These are phyloP conservation scores for Hibiscus trionum DNA, from an alignment of 345 rosid genomes.

Conservation along the genomic window DNA sequence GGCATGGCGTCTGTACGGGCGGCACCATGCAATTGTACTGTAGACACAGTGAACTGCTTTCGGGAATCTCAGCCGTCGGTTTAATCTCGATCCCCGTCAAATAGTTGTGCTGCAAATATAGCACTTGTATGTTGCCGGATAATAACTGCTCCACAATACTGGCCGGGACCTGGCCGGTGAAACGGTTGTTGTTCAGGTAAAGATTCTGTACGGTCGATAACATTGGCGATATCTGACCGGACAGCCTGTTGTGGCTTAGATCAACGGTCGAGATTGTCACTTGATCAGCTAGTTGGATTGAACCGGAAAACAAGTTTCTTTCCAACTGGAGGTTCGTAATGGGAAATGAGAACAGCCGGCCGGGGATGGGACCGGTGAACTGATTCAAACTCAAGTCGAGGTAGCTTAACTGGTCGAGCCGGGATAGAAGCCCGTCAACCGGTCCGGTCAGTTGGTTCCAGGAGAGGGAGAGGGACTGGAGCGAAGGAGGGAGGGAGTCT, in stretches of 20 bases:
- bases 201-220: constrained; percentile 77
- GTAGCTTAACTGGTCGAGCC: constrained; percentile 58
- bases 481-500: constrained; percentile 49
- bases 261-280: constrained; percentile 64
- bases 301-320: constrained; percentile 62
- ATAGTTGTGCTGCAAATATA: constrained; percentile 84
- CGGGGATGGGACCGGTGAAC: constrained; percentile 63
- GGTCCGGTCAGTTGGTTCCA: constrained; percentile 68
- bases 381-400: constrained; percentile 76
- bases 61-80: constrained; percentile 82
- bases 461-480: constrained; percentile 73
- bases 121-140: constrained; percentile 51
- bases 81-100: constrained; percentile 79
- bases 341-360: constrained; percentile 49
- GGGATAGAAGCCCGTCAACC: constrained; percentile 45
- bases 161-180: constrained; percentile 68
- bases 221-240: constrained; percentile 66
- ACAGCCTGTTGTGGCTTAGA: constrained; percentile 70
- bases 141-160: constrained; percentile 71
- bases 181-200: constrained; percentile 87
- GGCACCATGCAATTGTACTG: constrained; percentile 95
- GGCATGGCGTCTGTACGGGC: constrained; percentile 84
- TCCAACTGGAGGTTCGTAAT: constrained; percentile 66
- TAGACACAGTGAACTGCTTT: constrained; percentile 73
- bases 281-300: constrained; percentile 44